Evolutionary conservation across 306 rosid species (phyloP), one percentile per base, ranked within the genome.

Genomic region (Vigna hirtella): DNA sequence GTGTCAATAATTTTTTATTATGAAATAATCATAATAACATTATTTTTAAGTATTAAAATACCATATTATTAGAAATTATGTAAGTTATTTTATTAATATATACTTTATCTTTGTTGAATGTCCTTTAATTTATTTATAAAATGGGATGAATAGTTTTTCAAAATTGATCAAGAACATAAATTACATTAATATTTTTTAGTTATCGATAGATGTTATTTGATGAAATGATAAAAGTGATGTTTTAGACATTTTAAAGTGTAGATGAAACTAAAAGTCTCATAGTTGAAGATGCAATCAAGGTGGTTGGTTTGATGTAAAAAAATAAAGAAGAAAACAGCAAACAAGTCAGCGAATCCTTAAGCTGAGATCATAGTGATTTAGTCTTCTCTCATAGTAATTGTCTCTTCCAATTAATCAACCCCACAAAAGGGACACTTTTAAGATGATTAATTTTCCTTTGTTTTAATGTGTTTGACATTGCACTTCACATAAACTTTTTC

Each of bases 301-400:
- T 34, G 6, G 5, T 36, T 36, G 42, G 42, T 40, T 3, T 16
- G 24, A 36, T 64, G 28, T 2, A 42, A 20, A 12, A 17, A 42
- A 62, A 62, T 14, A 8, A 32, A 7, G 45, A 64, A 2, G n/a
- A 38, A 38, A 58, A 13, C n/a, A 59, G 1, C 66, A 28, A 30
- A 61, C 4, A 62, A 34, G 45, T 85, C 79, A 65, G 85, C 75
- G 82, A 87, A 89, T 89, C 90, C 79, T 50, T 81, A 52, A 22
- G 81, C 20, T 85, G 88, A 81, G 88, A 72, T 87, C 89, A 76
- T 48, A n/a, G 3, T 17, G 87, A 85, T 83, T 85, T 81, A 16
- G 70, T 66, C 62, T 72, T 34, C 67, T 70, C 77, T 51, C 26
- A 24, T 63, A 22, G 64, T 36, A 48, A 45, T 15, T 78, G 72